Conservation (phyloP, 2,329 filamentous ascomycete species). For the Aureobasidium musti region DNA sequence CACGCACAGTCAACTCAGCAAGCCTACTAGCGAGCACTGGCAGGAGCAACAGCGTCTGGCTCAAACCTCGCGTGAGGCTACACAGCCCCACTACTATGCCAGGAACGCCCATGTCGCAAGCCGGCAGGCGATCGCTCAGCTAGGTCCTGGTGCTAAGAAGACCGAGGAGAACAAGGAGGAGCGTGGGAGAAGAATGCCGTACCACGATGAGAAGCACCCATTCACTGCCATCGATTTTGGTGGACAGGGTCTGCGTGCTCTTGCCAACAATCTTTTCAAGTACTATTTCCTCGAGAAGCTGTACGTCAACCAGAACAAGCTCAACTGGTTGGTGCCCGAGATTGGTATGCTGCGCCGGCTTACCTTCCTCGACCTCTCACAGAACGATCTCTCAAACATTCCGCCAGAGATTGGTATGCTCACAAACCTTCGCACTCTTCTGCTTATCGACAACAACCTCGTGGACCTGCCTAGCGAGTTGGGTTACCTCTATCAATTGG, state of each 20-base stretch:
- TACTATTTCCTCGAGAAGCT: constrained; percentile 90
- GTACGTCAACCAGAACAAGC: constrained; percentile 90
- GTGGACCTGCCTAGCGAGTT: constrained; percentile 80
- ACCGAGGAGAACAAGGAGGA: constrained; percentile 47
- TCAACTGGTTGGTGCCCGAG: constrained; percentile 73
- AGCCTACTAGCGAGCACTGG: constrained; percentile 74
- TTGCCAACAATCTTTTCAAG: constrained; percentile 76
- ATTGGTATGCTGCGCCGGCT: constrained; percentile 83
- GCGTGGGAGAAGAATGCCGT: constrained; percentile 26
- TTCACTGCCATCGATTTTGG: constrained; percentile 83
- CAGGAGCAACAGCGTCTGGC: constrained; percentile 80
- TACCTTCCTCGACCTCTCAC: constrained; percentile 81
- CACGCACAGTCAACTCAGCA: constrained; percentile 58
- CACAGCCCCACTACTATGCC: constrained; percentile 74
- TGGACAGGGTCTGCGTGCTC: constrained; percentile 86
- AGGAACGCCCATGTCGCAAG: constrained; percentile 70
- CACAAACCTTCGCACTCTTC: constrained; percentile 80
- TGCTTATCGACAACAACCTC: constrained; percentile 89
- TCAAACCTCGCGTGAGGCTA: constrained; percentile 70
- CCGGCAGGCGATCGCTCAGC: constrained; percentile 61
- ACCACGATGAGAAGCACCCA: constrained; percentile 21
- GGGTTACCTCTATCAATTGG: constrained; percentile 83
- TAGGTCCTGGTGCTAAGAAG: constrained; percentile 50
- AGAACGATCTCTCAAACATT: constrained; percentile 79
- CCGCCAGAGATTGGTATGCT: constrained; percentile 96